A percentile compares a stretch with the other conserved stretches of the same genome.
phyloP scores from a whole-genome alignment of 2,329 filamentous ascomycete genomes.

The Aspergillus sergii region DNA sequence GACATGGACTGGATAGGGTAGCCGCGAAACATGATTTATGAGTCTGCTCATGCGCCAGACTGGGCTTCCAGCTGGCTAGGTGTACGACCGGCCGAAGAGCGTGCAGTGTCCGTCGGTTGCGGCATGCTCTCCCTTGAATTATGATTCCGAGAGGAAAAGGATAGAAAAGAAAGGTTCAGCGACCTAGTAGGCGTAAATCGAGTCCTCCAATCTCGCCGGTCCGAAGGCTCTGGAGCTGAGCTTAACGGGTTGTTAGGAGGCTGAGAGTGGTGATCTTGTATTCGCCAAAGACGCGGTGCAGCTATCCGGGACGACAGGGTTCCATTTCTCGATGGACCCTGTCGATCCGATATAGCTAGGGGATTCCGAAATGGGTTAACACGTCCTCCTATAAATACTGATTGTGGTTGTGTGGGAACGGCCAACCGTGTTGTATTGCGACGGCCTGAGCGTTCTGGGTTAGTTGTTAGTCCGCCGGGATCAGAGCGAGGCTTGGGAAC shows the following conservation, averaged over 20 bases:
- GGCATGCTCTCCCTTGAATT: neutral
- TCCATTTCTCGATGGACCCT: neutral
- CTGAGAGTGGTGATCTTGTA: neutral
- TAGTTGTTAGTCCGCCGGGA: constrained; percentile 34
- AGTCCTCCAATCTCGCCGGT: neutral
- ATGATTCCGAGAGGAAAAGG: neutral
- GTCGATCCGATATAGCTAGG: neutral
- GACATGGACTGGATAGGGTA: neutral
- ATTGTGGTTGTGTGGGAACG: constrained; percentile 35
- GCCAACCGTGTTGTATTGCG: constrained; percentile 28
- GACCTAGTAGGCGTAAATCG: neutral
- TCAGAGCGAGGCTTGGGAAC: constrained; percentile 83
- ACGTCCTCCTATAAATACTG: constrained; percentile 37
- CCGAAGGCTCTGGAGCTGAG: neutral
- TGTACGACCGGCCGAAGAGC: constrained; percentile 12
- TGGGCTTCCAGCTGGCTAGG: constrained; percentile 24
- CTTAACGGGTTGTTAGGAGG: neutral
- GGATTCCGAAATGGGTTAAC: neutral
- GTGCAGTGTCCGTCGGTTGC: neutral
- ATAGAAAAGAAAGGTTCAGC: neutral
- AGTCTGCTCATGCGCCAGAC: constrained; percentile 4
- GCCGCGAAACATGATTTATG: neutral
- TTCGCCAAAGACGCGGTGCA: neutral
- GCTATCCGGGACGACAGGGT: neutral
- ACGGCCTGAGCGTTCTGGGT: constrained; percentile 35